Base-by-base conservation (phyloP, 495 filamentous ascomycete species). In the Penicillium turbatum region DNA sequence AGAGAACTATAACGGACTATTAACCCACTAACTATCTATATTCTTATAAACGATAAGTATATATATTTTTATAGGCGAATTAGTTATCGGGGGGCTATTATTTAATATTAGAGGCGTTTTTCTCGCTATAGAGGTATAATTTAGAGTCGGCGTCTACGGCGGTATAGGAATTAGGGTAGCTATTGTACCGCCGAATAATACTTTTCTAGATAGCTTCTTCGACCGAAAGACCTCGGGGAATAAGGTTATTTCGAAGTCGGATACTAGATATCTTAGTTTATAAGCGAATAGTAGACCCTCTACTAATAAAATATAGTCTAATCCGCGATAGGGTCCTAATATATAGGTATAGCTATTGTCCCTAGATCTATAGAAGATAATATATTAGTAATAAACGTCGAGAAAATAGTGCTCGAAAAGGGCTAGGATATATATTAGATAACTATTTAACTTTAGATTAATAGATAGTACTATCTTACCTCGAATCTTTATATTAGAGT, bases 341-440 rank as follows among this genome's bases (percentile, higher is more conserved):
- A 70, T 21, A 21, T 57, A 60, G 13, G 67, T 64, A 51, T 70
- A 70, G 12, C 67, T 60, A 34, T 65, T 67, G 46, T 70, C 67
- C 9, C 58, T 56, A 12, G 67, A 67, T 15, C 60, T 62, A 45
- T 64, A 64, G 46, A 70, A 66, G 15, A 67, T 43, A 30, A 67
- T 57, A 11, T 55, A 62, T 29, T 52, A 54, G 40, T 62, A 67
- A 48, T 70, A 62, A 30, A 66, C 11, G 27, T 70, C 49, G 11
- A 50, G 27, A 41, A 67, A 38, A 21, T 63, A 52, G 13, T 62
- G 44, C 34, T 58, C 55, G 31, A 70, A 64, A 6, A 56, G 47
- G 16, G 59, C 67, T 69, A 15, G 31, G 13, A 31, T 12, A 50
- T 21, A 1, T 11, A 21, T 51, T 38, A 41, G 17, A 17, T 11